Percentiles rank a stretch among this genome's conserved stretches.
phyloP scores from a whole-genome alignment of 192 early-diverging fungal species.

The Coemansia sp. region DNA sequence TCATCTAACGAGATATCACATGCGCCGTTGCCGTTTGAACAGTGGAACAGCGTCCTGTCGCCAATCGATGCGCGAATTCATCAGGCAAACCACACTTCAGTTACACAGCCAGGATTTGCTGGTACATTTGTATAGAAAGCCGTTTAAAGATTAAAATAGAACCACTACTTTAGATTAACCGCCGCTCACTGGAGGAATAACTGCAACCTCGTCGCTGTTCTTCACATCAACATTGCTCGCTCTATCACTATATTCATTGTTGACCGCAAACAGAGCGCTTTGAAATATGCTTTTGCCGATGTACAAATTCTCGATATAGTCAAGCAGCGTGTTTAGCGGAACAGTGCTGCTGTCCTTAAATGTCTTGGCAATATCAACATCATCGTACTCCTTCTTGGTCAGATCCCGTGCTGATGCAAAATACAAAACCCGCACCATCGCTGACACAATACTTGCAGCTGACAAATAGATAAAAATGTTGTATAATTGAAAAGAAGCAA shows the following conservation, averaged over 20 bases:
- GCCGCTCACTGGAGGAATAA: constrained; percentile 51
- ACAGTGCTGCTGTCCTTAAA: not conserved
- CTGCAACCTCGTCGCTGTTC: constrained; percentile 30
- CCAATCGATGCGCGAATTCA: constrained; percentile 1
- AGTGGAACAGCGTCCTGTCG: constrained; percentile 2
- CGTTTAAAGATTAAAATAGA: not conserved
- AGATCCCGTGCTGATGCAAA: constrained; percentile 50
- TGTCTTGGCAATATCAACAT: not conserved
- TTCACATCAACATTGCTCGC: constrained; percentile 1
- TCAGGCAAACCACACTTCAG: not conserved
- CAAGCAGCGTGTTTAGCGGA: constrained; percentile 8
- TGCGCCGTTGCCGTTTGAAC: not conserved
- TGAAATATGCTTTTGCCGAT: not conserved
- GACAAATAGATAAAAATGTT: not conserved
- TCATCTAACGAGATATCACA: no score
- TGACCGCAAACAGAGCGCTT: constrained; percentile 21
- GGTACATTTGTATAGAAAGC: not conserved
- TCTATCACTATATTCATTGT: constrained; percentile 25
- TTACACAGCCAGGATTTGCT: not conserved
- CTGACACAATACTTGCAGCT: not conserved
- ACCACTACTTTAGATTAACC: constrained; percentile 10
- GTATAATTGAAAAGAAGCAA: not conserved
- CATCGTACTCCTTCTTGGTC: constrained; percentile 8
- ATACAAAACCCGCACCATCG: constrained; percentile 27
- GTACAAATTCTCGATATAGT: constrained; percentile 12